Evolutionary conservation across 768 basidiomycete species (phyloP).

Genomic region (Leccinellum luteum): DNA sequence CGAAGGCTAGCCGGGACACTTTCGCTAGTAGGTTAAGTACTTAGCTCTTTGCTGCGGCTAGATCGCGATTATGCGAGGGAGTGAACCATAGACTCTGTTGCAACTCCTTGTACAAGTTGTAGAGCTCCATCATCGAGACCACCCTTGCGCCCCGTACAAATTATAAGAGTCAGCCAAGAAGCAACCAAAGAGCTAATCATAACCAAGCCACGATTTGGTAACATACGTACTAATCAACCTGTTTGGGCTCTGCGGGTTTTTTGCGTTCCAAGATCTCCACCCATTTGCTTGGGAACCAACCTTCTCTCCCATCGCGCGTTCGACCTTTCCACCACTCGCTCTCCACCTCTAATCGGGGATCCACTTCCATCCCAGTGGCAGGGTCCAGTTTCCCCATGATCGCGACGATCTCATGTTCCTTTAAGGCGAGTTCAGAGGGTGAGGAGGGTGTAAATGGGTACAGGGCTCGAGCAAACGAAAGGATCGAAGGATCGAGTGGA

Average conservation of each 20-base stretch:
- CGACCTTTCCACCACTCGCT: conserved; percentile 95
- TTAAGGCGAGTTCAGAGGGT: conserved; percentile 74
- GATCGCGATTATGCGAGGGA: too few species aligned
- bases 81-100: background rate
- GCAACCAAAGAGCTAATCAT: background rate
- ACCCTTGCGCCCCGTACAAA: background rate
- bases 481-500: conserved; percentile 72
- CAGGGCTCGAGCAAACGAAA: conserved; percentile 81
- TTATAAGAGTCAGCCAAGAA: background rate
- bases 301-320: conserved; percentile 85
- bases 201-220: background rate
- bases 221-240: conserved; percentile 32
- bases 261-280: conserved; percentile 66
- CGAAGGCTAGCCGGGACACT: too few species aligned
- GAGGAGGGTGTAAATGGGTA: conserved; percentile 76
- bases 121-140: background rate
- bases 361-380: conserved; percentile 62
- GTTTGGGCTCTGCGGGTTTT: conserved; percentile 38
- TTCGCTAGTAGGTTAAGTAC: background rate
- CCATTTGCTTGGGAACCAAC: conserved; percentile 94
- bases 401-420: conserved; percentile 91
- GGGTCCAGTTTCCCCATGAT: conserved; percentile 81
- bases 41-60: background rate
- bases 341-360: conserved; percentile 55
- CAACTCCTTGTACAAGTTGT: background rate